Conservation (phyloP, 2,329 filamentous ascomycete species). For the Trichoderma oligosporum region DNA sequence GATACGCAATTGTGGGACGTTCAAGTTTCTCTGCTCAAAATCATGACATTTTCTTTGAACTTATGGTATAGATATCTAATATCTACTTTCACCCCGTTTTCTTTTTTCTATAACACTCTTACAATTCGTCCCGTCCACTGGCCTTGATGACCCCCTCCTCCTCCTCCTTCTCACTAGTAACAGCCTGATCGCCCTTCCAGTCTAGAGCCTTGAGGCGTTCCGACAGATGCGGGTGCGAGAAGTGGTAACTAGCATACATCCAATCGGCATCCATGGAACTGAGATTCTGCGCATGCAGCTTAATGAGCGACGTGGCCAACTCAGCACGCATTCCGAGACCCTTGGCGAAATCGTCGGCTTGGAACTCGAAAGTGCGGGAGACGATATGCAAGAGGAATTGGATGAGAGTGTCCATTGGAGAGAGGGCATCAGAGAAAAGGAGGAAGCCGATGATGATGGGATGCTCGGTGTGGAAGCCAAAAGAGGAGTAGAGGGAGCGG, state of each 20-base stretch:
- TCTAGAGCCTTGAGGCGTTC: slow-evolving; percentile 88
- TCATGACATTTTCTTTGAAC: background rate
- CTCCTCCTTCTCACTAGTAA: slow-evolving; percentile 41
- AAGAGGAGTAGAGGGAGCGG: slow-evolving; percentile 80
- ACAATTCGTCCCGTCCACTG: slow-evolving; percentile 71
- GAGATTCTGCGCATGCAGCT: slow-evolving; percentile 96
- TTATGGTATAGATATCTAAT: background rate
- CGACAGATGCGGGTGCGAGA: slow-evolving; percentile 92
- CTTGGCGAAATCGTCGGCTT: slow-evolving; percentile 88
- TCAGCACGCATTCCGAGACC: slow-evolving; percentile 79
- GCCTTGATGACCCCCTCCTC: slow-evolving; percentile 57
- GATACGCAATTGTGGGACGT: background rate
- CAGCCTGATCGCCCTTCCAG: slow-evolving; percentile 65
- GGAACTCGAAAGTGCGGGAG: slow-evolving; percentile 90
- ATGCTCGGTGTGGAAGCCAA: slow-evolving; percentile 78
- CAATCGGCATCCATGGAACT: slow-evolving; percentile 98
- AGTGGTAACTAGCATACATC: slow-evolving; percentile 98
- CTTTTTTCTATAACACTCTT: slow-evolving; percentile 27
- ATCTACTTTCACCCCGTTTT: background rate
- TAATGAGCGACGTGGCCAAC: slow-evolving; percentile 84
- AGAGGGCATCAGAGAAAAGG: slow-evolving; percentile 93
- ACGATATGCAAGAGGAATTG: slow-evolving; percentile 96
- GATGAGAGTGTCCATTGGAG: slow-evolving; percentile 89
- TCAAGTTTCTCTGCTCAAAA: background rate
- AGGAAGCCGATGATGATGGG: slow-evolving; percentile 97